A percentile compares a stretch with the other conserved stretches of the same genome.
These are phyloP conservation scores for Paraphaeosphaeria minitans DNA, from an alignment of 2,329 filamentous ascomycete species.

Conservation along the genomic window DNA sequence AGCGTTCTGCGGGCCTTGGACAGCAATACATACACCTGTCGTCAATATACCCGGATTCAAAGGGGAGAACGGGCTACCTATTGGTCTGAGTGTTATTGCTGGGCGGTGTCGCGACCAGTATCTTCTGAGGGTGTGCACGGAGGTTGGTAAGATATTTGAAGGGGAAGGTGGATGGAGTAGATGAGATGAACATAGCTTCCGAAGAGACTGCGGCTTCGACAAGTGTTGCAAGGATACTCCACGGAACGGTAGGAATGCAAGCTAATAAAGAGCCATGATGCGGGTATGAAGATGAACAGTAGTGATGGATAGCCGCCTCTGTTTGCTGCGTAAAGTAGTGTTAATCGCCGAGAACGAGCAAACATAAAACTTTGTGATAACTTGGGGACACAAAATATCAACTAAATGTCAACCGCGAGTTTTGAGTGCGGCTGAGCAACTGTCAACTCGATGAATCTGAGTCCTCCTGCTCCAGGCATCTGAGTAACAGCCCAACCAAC, in stretches of 20 bases:
- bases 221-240: not conserved
- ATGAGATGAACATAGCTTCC: not conserved
- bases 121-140: conserved; percentile 33
- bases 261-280: too few species aligned
- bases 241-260: not conserved
- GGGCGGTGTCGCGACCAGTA: conserved; percentile 41
- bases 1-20: conserved; percentile 59
- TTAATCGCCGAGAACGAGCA: not conserved
- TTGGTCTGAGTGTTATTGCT: conserved; percentile 62
- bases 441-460: conserved; percentile 12
- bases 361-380: not conserved
- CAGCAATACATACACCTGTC: conserved; percentile 65
- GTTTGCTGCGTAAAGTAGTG: not conserved
- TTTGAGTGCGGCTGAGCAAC: not conserved
- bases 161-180: conserved; percentile 37
- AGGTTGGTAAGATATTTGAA: conserved; percentile 38
- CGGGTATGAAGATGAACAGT: not conserved
- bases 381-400: not conserved
- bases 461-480: conserved; percentile 23
- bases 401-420: not conserved
- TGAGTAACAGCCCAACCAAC: conserved; percentile 51
- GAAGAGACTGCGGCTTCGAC: not conserved
- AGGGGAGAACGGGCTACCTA: conserved; percentile 62
- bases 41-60: conserved; percentile 69
- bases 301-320: not conserved